phyloP scores from a whole-genome alignment of 208 protist genomes.

The Naegleria lovaniensis region DNA sequence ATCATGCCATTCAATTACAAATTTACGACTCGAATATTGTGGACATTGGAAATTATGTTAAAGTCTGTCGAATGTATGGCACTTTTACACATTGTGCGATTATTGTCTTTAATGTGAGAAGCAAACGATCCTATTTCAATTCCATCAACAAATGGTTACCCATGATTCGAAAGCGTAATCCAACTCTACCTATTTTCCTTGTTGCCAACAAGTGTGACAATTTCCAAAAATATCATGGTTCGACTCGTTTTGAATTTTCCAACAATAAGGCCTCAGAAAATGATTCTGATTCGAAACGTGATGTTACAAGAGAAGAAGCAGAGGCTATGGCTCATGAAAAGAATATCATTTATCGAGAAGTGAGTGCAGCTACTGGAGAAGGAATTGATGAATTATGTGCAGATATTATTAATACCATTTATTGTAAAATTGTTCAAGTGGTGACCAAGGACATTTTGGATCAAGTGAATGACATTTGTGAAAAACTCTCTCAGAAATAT shows the following conservation, averaged over 20 bases:
- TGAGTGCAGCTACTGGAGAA: background rate
- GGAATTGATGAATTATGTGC: background rate
- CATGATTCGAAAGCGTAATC: background rate
- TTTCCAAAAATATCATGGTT: background rate
- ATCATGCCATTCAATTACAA: constrained; percentile 5
- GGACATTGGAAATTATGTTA: background rate
- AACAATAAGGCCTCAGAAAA: background rate
- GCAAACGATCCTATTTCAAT: constrained; percentile 17
- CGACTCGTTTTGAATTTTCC: background rate
- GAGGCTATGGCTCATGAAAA: background rate
- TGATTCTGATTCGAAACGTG: background rate
- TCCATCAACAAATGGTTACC: background rate
- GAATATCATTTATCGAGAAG: background rate
- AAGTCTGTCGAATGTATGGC: background rate
- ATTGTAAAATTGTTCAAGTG: background rate
- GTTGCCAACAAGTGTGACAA: constrained; percentile 13
- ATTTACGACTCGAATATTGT: constrained; percentile 28
- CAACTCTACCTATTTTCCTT: background rate
- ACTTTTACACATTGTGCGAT: background rate
- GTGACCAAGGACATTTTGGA: background rate
- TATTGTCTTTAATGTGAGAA: constrained; percentile 5
- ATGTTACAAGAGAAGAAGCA: background rate
- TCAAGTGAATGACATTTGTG: background rate
- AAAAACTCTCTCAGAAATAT: background rate
- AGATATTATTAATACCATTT: background rate